These are phyloP conservation scores for Hypsizygus marmoreus DNA, from an alignment of 768 basidiomycete species.

Conservation along the genomic window DNA sequence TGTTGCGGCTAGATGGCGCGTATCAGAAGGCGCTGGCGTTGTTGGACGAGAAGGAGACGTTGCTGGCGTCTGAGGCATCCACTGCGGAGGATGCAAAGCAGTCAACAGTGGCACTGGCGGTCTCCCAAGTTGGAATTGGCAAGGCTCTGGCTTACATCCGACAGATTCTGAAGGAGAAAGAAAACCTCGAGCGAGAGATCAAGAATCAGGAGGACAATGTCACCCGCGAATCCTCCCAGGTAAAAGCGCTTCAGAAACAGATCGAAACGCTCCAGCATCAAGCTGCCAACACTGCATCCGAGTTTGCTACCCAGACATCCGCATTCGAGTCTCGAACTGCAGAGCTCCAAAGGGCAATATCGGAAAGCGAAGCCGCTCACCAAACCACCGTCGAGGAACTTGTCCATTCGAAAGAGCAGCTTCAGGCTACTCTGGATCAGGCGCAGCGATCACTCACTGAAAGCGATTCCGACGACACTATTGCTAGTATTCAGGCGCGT, in stretches of 20 bases:
- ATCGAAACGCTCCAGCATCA: slow-evolving; percentile 16
- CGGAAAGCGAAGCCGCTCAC: slow-evolving; percentile 20
- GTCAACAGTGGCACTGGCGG: slow-evolving; percentile 25
- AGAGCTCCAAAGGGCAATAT: slow-evolving; percentile 19
- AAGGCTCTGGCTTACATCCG: slow-evolving; percentile 8
- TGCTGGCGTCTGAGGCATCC: background rate
- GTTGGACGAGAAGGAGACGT: slow-evolving; percentile 7
- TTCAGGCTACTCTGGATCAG: slow-evolving; percentile 27
- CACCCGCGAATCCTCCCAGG: slow-evolving; percentile 3
- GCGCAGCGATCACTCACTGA: slow-evolving; percentile 22
- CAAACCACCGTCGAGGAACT: slow-evolving; percentile 29
- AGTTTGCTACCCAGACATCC: slow-evolving; percentile 16
- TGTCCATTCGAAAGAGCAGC: slow-evolving; percentile 24
- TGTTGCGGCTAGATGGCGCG: slow-evolving; percentile 8
- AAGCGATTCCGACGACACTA: slow-evolving; percentile 25
- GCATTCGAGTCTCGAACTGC: slow-evolving; percentile 25
- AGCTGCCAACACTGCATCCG: slow-evolving; percentile 12
- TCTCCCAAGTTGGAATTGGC: slow-evolving; percentile 17
- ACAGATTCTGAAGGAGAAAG: slow-evolving; percentile 6
- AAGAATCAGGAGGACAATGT: slow-evolving; percentile 5
- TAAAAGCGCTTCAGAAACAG: slow-evolving; percentile 7
- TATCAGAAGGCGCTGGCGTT: slow-evolving; percentile 6
- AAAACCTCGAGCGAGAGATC: slow-evolving; percentile 9
- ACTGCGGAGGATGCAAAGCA: slow-evolving; percentile 19
- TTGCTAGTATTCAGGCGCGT: slow-evolving; percentile 33